Evolutionary conservation across 2,329 filamentous ascomycete species (phyloP), one percentile per base, ranked within the genome.

Genomic region (Scedosporium aurantiacum): DNA sequence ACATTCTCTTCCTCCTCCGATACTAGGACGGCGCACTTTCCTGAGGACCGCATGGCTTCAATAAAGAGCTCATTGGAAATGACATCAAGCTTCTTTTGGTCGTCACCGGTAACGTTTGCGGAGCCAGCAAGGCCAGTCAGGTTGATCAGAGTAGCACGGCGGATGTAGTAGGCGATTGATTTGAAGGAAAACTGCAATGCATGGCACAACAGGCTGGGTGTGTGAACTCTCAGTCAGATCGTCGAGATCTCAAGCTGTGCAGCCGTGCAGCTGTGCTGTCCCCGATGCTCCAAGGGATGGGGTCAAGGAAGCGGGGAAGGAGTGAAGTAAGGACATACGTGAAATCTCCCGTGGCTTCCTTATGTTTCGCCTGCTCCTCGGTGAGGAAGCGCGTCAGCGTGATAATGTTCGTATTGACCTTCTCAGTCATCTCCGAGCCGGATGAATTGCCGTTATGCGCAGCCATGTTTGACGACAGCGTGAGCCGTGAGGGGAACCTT

Each of bases 161-260:
- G 92, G 76, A 99, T 99, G 81, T 97, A 99, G 82, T 97, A 96
- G 69, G 94, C 91, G 75, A 99, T 99, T 67, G 91, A 96, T 82
- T 99, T 99, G 88, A 99, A 99, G 66, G 94, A 93, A 81, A 97
- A 99, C 76, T 97, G 94, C 63, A 99, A 89, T 63, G 94, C 92
- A 74, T 99, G 94, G 82, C 91, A 97, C 63, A 99, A 85, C 60
- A 99, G 84, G 70, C 92, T 97, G 70, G 60, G 43, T 55, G 32
- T 6, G 27, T 23, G 14, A 25, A 12, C 25, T 57, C 25, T 43
- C 10, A 47, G 43, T 28, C 14, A 57, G 12, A 43, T 37, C 3
- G 40, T n/a, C n/a, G 32, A 37, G 32, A 37, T 37, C 32, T 12
- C 32, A 37, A 37, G 32, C 32, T 12, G 32, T 2, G 10, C 14